Evolutionary conservation across 164 flowering plant species (phyloP).

Genomic region (grape (Vitis vinifera)): DNA sequence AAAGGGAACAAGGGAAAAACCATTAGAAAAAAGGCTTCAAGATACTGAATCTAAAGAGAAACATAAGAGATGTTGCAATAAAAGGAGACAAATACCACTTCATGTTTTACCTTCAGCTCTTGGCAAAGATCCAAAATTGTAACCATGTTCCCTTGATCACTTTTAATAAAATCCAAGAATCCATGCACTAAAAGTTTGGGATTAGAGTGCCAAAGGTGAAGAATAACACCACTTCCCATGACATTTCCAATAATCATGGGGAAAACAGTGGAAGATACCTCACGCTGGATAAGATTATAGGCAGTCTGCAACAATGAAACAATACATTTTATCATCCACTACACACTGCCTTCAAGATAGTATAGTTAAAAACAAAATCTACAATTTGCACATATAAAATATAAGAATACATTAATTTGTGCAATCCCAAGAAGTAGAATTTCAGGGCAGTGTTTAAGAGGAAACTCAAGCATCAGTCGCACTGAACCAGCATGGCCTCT

Average conservation of each 20-base stretch:
- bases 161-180: constrained; percentile 41
- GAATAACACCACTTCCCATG: constrained; percentile 41
- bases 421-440: constrained; percentile 79
- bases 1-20: not conserved
- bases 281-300: constrained; percentile 77
- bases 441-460: constrained; percentile 76
- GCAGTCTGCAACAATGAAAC: constrained; percentile 60
- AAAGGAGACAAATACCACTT: not conserved
- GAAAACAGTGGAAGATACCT: constrained; percentile 60
- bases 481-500: constrained; percentile 72
- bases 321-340: constrained; percentile 11
- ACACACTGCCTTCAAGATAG: too few species aligned
- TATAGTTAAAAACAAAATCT: not conserved
- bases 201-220: constrained; percentile 72
- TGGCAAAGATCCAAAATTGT: constrained; percentile 67
- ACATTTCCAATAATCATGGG: constrained; percentile 54
- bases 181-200: constrained; percentile 66
- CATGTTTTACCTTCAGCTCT: constrained; percentile 66
- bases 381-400: not conserved
- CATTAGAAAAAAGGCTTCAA: not conserved
- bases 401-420: constrained; percentile 55
- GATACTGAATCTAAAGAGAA: not conserved
- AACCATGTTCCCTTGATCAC: constrained; percentile 46
- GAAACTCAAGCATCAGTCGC: constrained; percentile 60
- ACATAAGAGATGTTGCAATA: too few species aligned